A percentile compares a stretch with the other conserved stretches of the same genome.
These are phyloP conservation scores for Taxawa tesnikishii DNA, from an alignment of 2,329 filamentous ascomycete species.

Conservation along the genomic window DNA sequence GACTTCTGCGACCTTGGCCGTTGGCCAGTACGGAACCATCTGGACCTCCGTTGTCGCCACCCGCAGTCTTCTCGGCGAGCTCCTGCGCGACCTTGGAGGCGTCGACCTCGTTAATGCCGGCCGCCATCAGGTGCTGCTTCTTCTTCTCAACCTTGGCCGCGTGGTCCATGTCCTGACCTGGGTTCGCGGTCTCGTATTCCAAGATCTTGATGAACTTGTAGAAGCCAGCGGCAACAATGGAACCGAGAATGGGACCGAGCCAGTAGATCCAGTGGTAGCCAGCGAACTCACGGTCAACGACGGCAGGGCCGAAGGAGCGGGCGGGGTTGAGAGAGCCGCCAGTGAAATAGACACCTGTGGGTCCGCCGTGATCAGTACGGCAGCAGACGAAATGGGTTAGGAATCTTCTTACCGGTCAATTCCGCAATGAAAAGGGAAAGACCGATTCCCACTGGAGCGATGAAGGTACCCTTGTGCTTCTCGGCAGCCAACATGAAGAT, in stretches of 20 bases:
- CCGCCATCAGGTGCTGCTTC: conserved; percentile 10
- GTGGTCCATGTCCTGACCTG: conserved; percentile 15
- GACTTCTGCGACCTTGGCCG: conserved; percentile 7
- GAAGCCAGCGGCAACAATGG: conserved; percentile 19
- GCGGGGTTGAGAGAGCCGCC: conserved; percentile 21
- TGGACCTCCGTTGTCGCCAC: conserved; percentile 4
- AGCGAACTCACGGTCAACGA: conserved; percentile 15
- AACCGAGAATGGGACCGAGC: conserved; percentile 18
- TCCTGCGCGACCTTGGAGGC: conserved; percentile 10
- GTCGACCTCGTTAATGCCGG: conserved; percentile 11
- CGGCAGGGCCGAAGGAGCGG: conserved; percentile 20
- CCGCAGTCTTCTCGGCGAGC: conserved; percentile 5
- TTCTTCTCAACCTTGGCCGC: conserved; percentile 8
- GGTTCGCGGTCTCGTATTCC: conserved; percentile 22
- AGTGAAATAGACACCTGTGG: conserved; percentile 24
- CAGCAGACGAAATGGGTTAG: background rate
- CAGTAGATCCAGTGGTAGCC: conserved; percentile 22
- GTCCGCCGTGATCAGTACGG: too few relatives aligned
- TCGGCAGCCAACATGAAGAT: conserved; percentile 29
- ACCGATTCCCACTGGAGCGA: conserved; percentile 29
- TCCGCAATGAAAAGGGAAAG: conserved; percentile 35
- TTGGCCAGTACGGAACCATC: conserved; percentile 7
- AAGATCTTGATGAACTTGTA: conserved; percentile 21
- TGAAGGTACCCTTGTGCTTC: conserved; percentile 31
- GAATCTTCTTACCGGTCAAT: conserved; percentile 12